Base-by-base conservation (phyloP, 1,284 basidiomycete genomes). In the Puccinia coronata region DNA sequence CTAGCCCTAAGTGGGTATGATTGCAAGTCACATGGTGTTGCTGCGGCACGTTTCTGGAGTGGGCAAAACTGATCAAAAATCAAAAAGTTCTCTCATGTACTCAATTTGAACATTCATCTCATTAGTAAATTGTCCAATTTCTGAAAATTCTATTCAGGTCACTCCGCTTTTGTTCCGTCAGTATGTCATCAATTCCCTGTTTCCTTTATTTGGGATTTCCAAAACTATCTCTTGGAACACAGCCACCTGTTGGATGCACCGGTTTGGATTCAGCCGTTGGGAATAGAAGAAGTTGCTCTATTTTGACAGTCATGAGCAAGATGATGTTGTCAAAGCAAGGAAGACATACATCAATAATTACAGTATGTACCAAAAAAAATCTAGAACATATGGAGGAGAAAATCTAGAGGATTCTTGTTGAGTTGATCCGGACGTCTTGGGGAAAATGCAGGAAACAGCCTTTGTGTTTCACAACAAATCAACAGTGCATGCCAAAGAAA, bases 301-400 rank as follows among this genome's bases (percentile, higher is more conserved):
- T 18, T 65, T 65, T n/a, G 23, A 65, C 39, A 34, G 31, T 8
- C 59, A 61, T 70, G 47, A 43, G n/a, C 31, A 4, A 14, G n/a
- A 12, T 23, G 36, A 49, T 41, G 36, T 49, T 12, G 25, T 41
- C n/a, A n/a, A 34, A 14, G 39, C 31, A 39, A 41, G 53, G 39
- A 55, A 75, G 57, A 75, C 39, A 25, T 75, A 61, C 34, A 57
- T 75, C 18, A 4, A 57, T 8, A 41, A 75, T n/a, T 55, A 63
- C 55, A 49, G 8, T 31, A 25, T 25, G 25, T 39, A 41, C 14
- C 41, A 25, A 51, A 71, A 49, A 25, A 12, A 11, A 47, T 71
- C 69, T 12, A 25, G 39, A 31, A 20, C 51, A 3, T 71, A 51
- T 71, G 36, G 2, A 2, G 69, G 69, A 2, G 25, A 71, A 4